Conservation (phyloP, 2,329 filamentous ascomycete species). For the Ophiostoma sp. region DNA sequence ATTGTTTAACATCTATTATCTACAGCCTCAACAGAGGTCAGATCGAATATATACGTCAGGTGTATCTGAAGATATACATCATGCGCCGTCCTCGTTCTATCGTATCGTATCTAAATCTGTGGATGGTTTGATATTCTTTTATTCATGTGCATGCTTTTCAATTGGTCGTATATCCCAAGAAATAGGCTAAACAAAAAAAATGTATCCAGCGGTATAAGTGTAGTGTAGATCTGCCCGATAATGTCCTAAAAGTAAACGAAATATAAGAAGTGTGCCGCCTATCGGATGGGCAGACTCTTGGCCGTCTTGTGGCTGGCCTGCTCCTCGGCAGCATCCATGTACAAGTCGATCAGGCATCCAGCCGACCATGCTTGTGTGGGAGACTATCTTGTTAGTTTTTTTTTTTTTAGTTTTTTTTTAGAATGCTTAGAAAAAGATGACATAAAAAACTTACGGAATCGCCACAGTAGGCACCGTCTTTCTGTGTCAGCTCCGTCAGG, state of each 20-base stretch:
- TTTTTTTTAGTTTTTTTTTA: not conserved
- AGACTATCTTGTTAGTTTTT: conserved; percentile 50
- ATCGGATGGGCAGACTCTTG: conserved; percentile 16
- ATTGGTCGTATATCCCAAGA: not conserved
- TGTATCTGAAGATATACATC: not conserved
- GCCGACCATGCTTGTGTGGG: conserved; percentile 97
- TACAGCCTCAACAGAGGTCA: too few species aligned
- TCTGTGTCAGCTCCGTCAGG: conserved; percentile 87
- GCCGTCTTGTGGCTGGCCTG: conserved; percentile 33
- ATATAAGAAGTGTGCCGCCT: not conserved
- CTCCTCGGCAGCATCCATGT: conserved; percentile 74
- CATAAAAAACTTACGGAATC: conserved; percentile 67
- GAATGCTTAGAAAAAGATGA: too few species aligned
- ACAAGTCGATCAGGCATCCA: conserved; percentile 88
- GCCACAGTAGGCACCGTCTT: conserved; percentile 72
- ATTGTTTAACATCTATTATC: not conserved
- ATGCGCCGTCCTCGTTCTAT: not conserved
- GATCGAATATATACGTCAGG: not conserved
- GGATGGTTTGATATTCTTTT: not conserved
- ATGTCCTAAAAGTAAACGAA: not conserved
- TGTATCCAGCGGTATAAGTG: not conserved
- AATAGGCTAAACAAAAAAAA: not conserved
- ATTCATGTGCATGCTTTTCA: not conserved
- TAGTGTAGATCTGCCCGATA: too few species aligned
- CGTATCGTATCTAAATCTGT: not conserved